Percentiles rank a stretch among this genome's conserved stretches.
Evolutionary conservation across 225 moss, liverwort and hornwort genomes (phyloP).

Genomic region (Climacium dendroides): DNA sequence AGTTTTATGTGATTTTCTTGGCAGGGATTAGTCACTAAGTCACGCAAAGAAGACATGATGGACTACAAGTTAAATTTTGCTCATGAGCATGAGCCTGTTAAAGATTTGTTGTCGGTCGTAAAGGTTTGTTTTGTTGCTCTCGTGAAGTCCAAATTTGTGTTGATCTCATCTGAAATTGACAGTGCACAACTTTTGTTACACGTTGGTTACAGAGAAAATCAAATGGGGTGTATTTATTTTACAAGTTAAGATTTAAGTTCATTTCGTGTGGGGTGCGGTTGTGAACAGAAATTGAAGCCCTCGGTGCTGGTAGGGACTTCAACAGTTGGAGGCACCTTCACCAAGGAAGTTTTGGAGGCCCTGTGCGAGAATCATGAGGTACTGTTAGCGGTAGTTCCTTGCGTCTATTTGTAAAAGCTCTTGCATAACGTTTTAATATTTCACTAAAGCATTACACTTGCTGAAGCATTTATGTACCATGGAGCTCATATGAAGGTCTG

Average conservation of each 20-base stretch:
- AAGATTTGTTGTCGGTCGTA: slow-evolving; percentile 11
- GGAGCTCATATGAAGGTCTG: not conserved
- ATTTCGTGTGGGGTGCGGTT: not conserved
- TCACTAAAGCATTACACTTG: not conserved
- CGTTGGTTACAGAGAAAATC: too few species aligned
- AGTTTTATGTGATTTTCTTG: not conserved
- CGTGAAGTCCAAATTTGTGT: too few species aligned
- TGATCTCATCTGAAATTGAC: not conserved
- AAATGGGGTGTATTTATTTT: too few species aligned
- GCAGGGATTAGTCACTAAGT: slow-evolving; percentile 40
- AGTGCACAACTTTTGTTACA: too few species aligned
- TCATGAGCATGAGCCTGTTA: slow-evolving; percentile 21
- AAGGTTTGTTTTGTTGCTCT: slow-evolving; percentile 9
- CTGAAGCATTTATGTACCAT: not conserved
- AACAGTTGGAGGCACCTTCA: slow-evolving; percentile 52
- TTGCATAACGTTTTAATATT: not conserved
- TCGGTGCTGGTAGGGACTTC: slow-evolving; percentile 78
- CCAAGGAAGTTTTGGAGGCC: slow-evolving; percentile 67
- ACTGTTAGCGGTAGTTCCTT: not conserved
- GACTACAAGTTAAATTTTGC: slow-evolving; percentile 32
- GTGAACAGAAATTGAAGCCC: slow-evolving; percentile 55
- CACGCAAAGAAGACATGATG: slow-evolving; percentile 39
- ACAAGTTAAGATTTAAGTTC: not conserved
- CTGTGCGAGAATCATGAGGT: slow-evolving; percentile 63
- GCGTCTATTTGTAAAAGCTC: not conserved